Evolutionary conservation across 352 stramenopile genomes (phyloP).

Genomic region (Pythium aristosporum): DNA sequence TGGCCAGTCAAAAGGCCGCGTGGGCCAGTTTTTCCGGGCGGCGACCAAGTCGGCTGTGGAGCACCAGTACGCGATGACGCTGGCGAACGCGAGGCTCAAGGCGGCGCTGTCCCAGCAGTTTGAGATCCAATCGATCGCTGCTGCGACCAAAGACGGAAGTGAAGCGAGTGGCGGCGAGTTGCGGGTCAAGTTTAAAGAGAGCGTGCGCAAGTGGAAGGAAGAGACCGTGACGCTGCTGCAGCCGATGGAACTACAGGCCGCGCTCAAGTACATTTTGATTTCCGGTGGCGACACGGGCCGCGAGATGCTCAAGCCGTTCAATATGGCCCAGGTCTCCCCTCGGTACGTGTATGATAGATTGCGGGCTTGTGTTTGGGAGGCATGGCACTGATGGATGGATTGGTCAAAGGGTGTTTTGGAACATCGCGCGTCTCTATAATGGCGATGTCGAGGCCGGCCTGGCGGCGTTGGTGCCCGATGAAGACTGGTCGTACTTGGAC

Average conservation of each 20-base stretch:
- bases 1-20: slow-evolving; percentile 45
- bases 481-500: slow-evolving; percentile 86
- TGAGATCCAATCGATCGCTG: slow-evolving; percentile 32
- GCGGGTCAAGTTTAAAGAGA: slow-evolving; percentile 75
- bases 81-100: slow-evolving; percentile 73
- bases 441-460: slow-evolving; percentile 70
- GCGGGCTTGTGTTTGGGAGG: no score
- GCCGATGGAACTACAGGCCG: slow-evolving; percentile 58
- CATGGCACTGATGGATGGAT: background rate
- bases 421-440: slow-evolving; percentile 71
- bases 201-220: slow-evolving; percentile 78
- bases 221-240: slow-evolving; percentile 72
- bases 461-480: slow-evolving; percentile 63
- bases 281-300: slow-evolving; percentile 72
- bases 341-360: slow-evolving; percentile 29
- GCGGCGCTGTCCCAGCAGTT: slow-evolving; percentile 63
- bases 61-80: slow-evolving; percentile 74
- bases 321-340: slow-evolving; percentile 85
- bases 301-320: slow-evolving; percentile 90
- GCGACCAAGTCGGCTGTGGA: slow-evolving; percentile 76
- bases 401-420: slow-evolving; percentile 77
- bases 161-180: slow-evolving; percentile 38
- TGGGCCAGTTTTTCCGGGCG: slow-evolving; percentile 77
- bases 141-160: slow-evolving; percentile 17
- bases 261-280: slow-evolving; percentile 83